A percentile compares a stretch with the other conserved stretches of the same genome.
Conservation (phyloP, 495 filamentous ascomycete species). For the Parmelia sp. region DNA sequence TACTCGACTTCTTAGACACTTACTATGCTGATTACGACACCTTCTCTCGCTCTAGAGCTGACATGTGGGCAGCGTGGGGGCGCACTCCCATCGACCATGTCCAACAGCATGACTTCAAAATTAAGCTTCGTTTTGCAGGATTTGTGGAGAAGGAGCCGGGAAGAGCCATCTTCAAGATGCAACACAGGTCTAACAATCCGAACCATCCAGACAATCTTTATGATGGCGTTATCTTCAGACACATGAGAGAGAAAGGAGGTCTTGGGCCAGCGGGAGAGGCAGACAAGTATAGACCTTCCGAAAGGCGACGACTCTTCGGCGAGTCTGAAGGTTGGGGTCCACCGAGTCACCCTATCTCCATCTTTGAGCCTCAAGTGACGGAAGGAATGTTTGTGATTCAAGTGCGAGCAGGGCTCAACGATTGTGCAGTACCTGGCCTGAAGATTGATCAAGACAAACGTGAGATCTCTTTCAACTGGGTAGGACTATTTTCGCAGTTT, state of each 20-base stretch:
- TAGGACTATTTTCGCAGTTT: background rate
- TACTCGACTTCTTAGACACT: background rate
- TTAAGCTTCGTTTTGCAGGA: background rate
- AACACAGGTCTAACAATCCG: background rate
- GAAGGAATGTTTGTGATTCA: background rate
- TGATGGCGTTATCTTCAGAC: background rate
- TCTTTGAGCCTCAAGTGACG: background rate
- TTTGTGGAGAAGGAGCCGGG: background rate
- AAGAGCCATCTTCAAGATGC: background rate
- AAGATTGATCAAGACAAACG: background rate
- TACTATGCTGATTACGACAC: background rate
- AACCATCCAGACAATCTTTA: background rate
- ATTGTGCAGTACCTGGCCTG: background rate
- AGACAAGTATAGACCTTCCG: background rate
- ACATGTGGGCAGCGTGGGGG: background rate
- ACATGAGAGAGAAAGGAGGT: background rate
- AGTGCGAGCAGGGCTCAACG: background rate
- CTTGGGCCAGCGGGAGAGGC: background rate
- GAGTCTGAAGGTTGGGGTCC: background rate
- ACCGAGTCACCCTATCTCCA: background rate
- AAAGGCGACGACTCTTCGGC: background rate
- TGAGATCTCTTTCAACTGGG: background rate
- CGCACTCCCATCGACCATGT: background rate
- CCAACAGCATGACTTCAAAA: background rate
- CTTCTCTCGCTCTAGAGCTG: constrained; percentile 1